A percentile compares a stretch with the other conserved stretches of the same genome.
phyloP scores from a whole-genome alignment of 1,284 basidiomycete genomes.

The Tilletia horrida region DNA sequence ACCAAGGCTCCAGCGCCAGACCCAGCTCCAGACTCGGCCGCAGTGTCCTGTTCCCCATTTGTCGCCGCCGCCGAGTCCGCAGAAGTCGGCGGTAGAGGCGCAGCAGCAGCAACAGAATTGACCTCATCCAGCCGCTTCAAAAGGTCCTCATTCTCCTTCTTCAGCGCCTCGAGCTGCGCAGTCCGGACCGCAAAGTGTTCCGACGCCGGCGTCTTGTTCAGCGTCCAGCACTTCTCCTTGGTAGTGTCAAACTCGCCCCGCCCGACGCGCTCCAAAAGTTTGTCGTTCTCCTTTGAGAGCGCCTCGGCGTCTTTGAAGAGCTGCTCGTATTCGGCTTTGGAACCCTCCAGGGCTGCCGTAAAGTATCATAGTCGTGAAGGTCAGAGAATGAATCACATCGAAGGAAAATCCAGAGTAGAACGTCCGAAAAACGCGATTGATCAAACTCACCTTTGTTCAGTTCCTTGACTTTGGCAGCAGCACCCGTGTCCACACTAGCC shows the following conservation, averaged over 20 bases:
- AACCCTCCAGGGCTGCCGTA: neutral
- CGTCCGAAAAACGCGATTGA: no score
- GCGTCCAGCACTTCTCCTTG: conserved; percentile 66
- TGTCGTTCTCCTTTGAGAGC: conserved; percentile 70
- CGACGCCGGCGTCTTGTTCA: conserved; percentile 72
- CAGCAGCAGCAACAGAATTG: no score
- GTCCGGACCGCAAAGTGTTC: conserved; percentile 69
- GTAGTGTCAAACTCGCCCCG: conserved; percentile 73
- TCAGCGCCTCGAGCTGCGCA: conserved; percentile 67
- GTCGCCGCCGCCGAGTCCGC: no score
- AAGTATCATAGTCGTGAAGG: conserved; percentile 22
- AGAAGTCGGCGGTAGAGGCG: no score
- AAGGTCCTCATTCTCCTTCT: conserved; percentile 71
- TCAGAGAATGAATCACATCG: neutral
- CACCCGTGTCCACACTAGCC: conserved; percentile 13
- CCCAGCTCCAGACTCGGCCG: no score
- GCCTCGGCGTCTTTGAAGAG: conserved; percentile 61
- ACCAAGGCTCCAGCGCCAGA: conserved; percentile 59
- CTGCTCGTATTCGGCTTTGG: conserved; percentile 14
- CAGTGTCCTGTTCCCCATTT: no score
- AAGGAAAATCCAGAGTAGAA: conserved; percentile 5
- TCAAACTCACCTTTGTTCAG: neutral
- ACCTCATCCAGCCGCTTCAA: conserved; percentile 54
- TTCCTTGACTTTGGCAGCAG: conserved; percentile 6
- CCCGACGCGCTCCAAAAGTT: conserved; percentile 61